phyloP scores from a whole-genome alignment of 139 green algal species.

The Spirogloea muscicola region DNA sequence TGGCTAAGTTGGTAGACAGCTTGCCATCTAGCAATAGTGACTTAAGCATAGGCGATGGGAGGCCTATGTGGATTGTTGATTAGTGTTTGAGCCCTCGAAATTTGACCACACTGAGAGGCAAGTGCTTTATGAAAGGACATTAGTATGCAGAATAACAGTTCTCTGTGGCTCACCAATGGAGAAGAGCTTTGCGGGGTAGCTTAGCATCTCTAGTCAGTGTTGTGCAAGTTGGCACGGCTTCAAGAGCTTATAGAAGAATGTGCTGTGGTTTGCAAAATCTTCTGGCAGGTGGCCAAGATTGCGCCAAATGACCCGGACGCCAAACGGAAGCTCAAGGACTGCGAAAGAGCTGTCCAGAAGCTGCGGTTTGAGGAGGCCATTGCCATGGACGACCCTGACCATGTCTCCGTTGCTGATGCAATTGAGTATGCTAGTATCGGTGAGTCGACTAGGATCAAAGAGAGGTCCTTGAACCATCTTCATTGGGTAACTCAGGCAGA shows the following conservation, averaged over 20 bases:
- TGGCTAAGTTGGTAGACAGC: background rate
- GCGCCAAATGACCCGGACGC: slow-evolving; percentile 75
- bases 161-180: no score
- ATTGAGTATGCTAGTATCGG: slow-evolving; percentile 11
- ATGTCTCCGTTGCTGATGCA: background rate
- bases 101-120: no score
- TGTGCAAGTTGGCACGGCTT: no score
- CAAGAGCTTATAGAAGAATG: no score
- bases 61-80: background rate
- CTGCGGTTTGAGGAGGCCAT: slow-evolving; percentile 80
- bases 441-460: slow-evolving; percentile 1
- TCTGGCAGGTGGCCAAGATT: slow-evolving; percentile 34
- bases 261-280: no score
- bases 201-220: no score
- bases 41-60: no score
- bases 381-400: slow-evolving; percentile 8
- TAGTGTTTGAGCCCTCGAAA: background rate
- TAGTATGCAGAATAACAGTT: no score
- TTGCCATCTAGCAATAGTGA: background rate
- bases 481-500: no score
- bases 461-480: no score
- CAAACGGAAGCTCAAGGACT: slow-evolving; percentile 78
- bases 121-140: no score
- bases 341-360: slow-evolving; percentile 83
- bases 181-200: no score